Evolutionary conservation across 345 rosid genomes (phyloP).

Genomic region (Salix dunnii): DNA sequence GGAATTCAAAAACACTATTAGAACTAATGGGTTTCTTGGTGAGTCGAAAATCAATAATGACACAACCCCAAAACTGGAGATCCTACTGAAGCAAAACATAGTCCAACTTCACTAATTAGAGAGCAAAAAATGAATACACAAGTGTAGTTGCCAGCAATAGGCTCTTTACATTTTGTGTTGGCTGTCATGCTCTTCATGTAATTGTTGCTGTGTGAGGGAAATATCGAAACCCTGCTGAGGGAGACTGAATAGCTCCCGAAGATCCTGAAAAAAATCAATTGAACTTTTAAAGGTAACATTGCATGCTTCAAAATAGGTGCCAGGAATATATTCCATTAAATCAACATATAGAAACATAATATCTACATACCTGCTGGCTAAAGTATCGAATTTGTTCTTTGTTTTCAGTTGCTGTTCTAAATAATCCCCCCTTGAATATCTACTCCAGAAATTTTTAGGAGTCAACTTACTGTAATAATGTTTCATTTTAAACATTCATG

Average conservation of each 20-base stretch:
- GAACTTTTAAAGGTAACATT: background rate
- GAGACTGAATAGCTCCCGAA: slow-evolving; percentile 80
- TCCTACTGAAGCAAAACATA: background rate
- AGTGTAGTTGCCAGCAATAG: background rate
- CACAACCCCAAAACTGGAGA: background rate
- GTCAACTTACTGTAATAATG: background rate
- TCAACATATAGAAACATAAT: slow-evolving; percentile 5
- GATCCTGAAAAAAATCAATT: slow-evolving; percentile 55
- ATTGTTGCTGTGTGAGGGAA: slow-evolving; percentile 84
- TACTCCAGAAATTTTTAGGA: slow-evolving; percentile 19
- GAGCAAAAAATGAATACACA: background rate
- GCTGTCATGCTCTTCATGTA: slow-evolving; percentile 78
- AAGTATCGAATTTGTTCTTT: slow-evolving; percentile 96
- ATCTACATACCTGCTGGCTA: slow-evolving; percentile 68
- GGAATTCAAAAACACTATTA: background rate
- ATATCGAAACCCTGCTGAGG: slow-evolving; percentile 84
- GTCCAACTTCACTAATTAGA: background rate
- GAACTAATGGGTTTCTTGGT: background rate
- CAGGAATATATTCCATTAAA: slow-evolving; percentile 4
- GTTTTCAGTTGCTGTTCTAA: slow-evolving; percentile 92
- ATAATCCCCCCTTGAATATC: slow-evolving; percentile 94
- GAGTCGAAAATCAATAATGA: background rate
- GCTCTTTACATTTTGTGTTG: slow-evolving; percentile 62
- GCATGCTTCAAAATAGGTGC: background rate
- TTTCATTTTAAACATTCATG: background rate